These are phyloP conservation scores for Xylaria flabelliformis DNA, from an alignment of 495 filamentous ascomycete species.

Conservation along the genomic window DNA sequence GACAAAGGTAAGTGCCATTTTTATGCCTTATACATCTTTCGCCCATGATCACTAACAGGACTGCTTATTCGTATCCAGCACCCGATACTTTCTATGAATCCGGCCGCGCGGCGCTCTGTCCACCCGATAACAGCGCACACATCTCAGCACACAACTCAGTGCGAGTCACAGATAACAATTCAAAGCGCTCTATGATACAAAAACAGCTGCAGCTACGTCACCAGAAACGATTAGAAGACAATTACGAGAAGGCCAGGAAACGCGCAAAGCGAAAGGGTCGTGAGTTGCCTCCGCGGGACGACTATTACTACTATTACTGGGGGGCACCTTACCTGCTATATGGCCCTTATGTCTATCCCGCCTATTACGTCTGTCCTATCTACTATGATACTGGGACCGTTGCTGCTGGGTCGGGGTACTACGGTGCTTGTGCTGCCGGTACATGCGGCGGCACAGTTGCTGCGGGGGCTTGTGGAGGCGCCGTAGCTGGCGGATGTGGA, in stretches of 20 bases:
- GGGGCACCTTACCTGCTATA: conserved; percentile 56
- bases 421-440: conserved; percentile 50
- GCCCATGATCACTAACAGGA: conserved; percentile 38
- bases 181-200: conserved; percentile 57
- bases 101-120: conserved; percentile 59
- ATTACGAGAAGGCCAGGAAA: conserved; percentile 66
- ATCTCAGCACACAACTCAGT: conserved; percentile 75
- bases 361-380: conserved; percentile 43
- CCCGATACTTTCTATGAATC: conserved; percentile 61
- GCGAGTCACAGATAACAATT: conserved; percentile 42
- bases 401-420: conserved; percentile 54
- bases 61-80: conserved; percentile 45
- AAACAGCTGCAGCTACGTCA: conserved; percentile 57
- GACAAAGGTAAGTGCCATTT: conserved; percentile 34
- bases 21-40: conserved; percentile 22
- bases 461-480: conserved; percentile 43
- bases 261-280: conserved; percentile 67
- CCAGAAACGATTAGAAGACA: conserved; percentile 59
- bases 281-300: conserved; percentile 54
- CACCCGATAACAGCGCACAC: conserved; percentile 68
- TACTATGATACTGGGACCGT: conserved; percentile 60
- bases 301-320: conserved; percentile 60
- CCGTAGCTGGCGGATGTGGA: conserved; percentile 60
- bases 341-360: conserved; percentile 45
- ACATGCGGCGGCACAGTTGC: conserved; percentile 50